Evolutionary conservation across 768 basidiomycete genomes (phyloP).

Genomic region (Tulasnella sp.): DNA sequence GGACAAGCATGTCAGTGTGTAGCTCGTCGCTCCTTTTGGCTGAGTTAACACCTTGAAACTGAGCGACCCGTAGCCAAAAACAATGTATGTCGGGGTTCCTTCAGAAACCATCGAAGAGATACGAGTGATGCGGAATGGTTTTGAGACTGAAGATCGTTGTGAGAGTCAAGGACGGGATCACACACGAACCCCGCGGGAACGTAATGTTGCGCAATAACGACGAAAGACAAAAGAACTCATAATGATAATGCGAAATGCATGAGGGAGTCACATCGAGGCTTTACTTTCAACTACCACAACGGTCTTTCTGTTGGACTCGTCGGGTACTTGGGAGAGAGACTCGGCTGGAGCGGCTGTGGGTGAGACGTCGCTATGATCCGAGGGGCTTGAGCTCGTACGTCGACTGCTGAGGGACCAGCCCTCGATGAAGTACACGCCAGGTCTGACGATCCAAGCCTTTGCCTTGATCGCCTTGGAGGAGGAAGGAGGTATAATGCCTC

Average conservation of each 20-base stretch:
- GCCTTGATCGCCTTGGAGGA: slow-evolving; percentile 34
- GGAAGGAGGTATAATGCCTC: slow-evolving; percentile 44
- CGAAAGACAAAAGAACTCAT: not conserved
- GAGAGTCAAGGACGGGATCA: not conserved
- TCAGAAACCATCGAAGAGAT: not conserved
- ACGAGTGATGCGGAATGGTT: not conserved
- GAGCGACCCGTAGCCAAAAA: slow-evolving; percentile 88
- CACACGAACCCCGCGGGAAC: not conserved
- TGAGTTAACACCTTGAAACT: slow-evolving; percentile 72
- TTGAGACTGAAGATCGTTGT: not conserved
- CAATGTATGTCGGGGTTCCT: slow-evolving; percentile 41
- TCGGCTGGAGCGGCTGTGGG: not conserved
- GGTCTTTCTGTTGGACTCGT: not conserved
- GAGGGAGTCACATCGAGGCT: not conserved
- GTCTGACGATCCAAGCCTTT: slow-evolving; percentile 47
- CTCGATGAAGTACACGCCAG: slow-evolving; percentile 52
- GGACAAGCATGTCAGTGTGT: slow-evolving; percentile 44
- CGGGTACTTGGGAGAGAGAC: not conserved
- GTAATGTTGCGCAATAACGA: not conserved
- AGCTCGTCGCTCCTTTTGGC: too few species aligned
- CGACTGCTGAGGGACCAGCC: slow-evolving; percentile 54
- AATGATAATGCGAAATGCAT: not conserved
- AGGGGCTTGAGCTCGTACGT: not conserved
- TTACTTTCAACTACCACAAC: not conserved
- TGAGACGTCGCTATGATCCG: not conserved